phyloP scores from a whole-genome alignment of 1,139 yeast species.

The Saccharomyces hybrid region DNA sequence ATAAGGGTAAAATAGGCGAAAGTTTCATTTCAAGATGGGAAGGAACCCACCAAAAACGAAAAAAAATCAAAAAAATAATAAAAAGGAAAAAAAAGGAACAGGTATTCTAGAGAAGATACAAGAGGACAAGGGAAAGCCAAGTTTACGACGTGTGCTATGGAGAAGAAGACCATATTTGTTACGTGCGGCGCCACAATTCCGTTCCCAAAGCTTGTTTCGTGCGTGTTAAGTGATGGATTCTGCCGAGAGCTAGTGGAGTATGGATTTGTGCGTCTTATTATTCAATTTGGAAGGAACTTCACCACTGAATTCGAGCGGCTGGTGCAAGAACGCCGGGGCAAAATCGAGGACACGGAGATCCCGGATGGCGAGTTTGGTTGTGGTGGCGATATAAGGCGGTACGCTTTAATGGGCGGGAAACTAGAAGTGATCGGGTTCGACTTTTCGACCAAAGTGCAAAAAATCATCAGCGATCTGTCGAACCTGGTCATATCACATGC shows the following conservation, averaged over 20 bases:
- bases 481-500: constrained; percentile 80
- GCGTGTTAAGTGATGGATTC: constrained; percentile 36
- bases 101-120: too few species aligned
- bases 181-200: constrained; percentile 88
- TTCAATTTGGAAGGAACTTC: constrained; percentile 63
- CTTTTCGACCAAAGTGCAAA: constrained; percentile 39
- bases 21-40: too few species aligned
- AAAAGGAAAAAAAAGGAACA: constrained; percentile 3
- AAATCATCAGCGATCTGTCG: constrained; percentile 34
- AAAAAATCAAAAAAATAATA: too few species aligned
- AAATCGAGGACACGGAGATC: background rate
- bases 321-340: background rate
- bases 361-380: constrained; percentile 6
- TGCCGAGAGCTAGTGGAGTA: constrained; percentile 30
- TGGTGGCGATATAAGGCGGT: constrained; percentile 9
- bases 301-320: constrained; percentile 26
- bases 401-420: constrained; percentile 4
- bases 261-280: constrained; percentile 39
- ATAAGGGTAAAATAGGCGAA: background rate
- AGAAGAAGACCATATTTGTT: constrained; percentile 38
- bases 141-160: background rate
- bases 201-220: constrained; percentile 46
- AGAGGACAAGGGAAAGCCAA: background rate
- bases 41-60: too few species aligned
- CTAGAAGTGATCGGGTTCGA: constrained; percentile 40